Base-by-base conservation (phyloP, 306 rosid genomes). In the Glycine soja region DNA sequence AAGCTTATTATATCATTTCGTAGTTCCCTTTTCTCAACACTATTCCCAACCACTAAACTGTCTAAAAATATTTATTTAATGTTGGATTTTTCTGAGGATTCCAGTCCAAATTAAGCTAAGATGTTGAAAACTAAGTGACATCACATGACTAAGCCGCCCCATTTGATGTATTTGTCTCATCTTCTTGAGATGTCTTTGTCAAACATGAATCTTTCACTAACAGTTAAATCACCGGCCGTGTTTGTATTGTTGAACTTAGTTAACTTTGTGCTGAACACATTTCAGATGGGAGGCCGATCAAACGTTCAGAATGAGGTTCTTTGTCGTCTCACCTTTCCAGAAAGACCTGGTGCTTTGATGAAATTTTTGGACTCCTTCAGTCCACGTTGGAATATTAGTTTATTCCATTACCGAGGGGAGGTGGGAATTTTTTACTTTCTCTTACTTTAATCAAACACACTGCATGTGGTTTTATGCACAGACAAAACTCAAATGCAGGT, bases 311-410 rank as follows among this genome's bases (percentile, higher is more conserved):
- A 93, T 5, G 97, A 95, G 86, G 88, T 93, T 81, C 94, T 96
- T 82, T 93, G 99, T 78, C 91, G 92, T 58, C 93, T 96, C 65
- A 76, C 89, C 75, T 89, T 96, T 68, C 99, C 99, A 6, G 99
- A 96, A 86, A 93, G 97, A 82, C 97, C 99, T 0, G 99, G 98
- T 80, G 89, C 98, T 53, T 82, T 93, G 75, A 76, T 89, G 95
- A 92, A 92, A 82, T 96, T 96, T 82, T 90, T 96, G 83, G 97
- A 93, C 38, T 67, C 90, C 48, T 88, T 96, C 74, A 92, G 98
- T 84, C 99, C 98, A 3, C 94, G 97, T 57, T 95, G 99, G 98
- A 90, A 96, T 86, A 96, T 96, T 78, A 89, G 89, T 85, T 82
- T 92, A 85, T 93, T 96, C 87, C 97, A 93, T 78, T 93, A 96